Evolutionary conservation across 441 rosid genomes (phyloP).

Genomic region (Populus hybrid): DNA sequence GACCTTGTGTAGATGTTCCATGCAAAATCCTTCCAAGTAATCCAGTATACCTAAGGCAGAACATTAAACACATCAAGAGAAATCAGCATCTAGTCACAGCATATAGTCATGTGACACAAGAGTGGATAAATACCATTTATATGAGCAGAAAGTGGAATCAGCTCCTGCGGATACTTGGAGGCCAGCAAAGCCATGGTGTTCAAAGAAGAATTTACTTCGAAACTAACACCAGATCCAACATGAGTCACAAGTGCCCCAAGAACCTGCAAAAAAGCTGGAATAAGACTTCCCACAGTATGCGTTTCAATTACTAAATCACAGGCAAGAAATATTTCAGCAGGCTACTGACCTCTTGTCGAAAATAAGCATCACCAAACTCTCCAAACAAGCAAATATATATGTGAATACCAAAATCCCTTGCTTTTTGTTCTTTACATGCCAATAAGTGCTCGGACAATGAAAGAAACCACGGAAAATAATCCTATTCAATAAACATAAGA

Average conservation of each 20-base stretch:
- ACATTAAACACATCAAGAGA: constrained; percentile 7
- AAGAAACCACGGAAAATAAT: constrained; percentile 64
- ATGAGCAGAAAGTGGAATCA: constrained; percentile 73
- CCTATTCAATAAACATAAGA: constrained; percentile 35
- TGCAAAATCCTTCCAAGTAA: constrained; percentile 78
- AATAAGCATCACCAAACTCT: constrained; percentile 57
- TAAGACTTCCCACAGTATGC: constrained; percentile 5
- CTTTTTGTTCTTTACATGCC: constrained; percentile 76
- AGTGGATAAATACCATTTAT: constrained; percentile 54
- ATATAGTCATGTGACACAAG: constrained; percentile 5
- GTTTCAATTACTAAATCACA: constrained; percentile 3
- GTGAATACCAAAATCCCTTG: constrained; percentile 68
- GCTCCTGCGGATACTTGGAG: constrained; percentile 49
- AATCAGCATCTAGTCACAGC: constrained; percentile 3
- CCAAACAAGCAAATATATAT: constrained; percentile 58
- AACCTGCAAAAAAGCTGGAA: constrained; percentile 46
- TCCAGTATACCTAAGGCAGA: constrained; percentile 68
- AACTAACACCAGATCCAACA: constrained; percentile 73
- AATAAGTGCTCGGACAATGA: constrained; percentile 71
- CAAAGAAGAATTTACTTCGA: constrained; percentile 73
- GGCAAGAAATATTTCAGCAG: constrained; percentile 1
- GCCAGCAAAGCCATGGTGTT: constrained; percentile 63
- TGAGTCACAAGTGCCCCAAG: constrained; percentile 80
- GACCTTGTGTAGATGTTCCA: constrained; percentile 75
- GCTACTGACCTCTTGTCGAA: constrained; percentile 71